These are phyloP conservation scores for Tetratostichococcus sp. DNA, from an alignment of 139 green algal species.

Conservation along the genomic window DNA sequence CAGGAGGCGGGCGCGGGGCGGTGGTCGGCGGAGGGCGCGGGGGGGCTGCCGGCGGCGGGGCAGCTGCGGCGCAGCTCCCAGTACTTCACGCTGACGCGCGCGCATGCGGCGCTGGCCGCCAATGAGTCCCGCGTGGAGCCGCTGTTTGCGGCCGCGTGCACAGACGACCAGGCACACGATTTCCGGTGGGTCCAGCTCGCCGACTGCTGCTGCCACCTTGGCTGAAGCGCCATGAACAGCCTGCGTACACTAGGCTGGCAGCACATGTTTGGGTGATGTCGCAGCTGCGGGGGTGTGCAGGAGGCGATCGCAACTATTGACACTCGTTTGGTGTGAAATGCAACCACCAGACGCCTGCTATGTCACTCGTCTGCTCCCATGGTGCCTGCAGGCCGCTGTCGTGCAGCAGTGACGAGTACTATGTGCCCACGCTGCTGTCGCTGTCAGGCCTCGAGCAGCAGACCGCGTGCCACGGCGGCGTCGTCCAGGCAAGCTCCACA, in stretches of 20 bases:
- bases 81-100: conserved; percentile 23
- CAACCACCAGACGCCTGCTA: too few relatives aligned
- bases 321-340: too few relatives aligned
- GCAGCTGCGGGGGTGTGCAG: too few relatives aligned
- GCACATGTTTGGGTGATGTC: too few relatives aligned
- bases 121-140: conserved; percentile 14
- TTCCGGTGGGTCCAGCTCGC: background rate
- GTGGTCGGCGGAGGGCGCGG: background rate
- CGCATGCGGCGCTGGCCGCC: conserved; percentile 10
- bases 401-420: background rate
- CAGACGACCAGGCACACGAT: background rate
- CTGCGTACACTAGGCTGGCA: too few relatives aligned
- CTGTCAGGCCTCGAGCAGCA: background rate
- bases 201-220: too few relatives aligned
- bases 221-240: too few relatives aligned
- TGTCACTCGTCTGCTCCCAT: too few relatives aligned
- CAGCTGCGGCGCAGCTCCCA: conserved; percentile 21
- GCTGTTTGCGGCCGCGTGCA: conserved; percentile 7
- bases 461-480: background rate
- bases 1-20: background rate
- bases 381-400: background rate
- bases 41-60: conserved; percentile 1
- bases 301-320: too few relatives aligned
- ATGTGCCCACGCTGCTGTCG: background rate
- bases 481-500: background rate